phyloP scores from a whole-genome alignment of 2,329 filamentous ascomycete species.

The Verticillium albo-atrum region DNA sequence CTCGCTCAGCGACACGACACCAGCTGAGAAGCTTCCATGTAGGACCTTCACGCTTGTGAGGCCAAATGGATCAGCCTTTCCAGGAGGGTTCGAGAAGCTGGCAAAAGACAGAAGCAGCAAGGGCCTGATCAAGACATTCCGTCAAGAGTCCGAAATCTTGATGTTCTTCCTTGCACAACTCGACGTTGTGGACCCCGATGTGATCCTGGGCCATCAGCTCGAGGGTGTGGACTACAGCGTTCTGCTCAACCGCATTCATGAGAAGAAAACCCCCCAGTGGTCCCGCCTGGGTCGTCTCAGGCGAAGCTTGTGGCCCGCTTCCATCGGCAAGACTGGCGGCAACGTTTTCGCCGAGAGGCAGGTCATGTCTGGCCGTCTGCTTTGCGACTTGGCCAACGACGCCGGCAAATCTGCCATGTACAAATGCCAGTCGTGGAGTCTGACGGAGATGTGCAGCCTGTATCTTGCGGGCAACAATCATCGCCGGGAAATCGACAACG shows the following conservation, averaged over 20 bases:
- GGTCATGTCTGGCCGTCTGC: conserved; percentile 78
- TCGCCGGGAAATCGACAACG: conserved; percentile 83
- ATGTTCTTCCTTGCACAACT: conserved; percentile 87
- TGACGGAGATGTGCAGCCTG: conserved; percentile 95
- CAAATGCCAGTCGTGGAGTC: conserved; percentile 96
- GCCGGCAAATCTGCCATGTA: conserved; percentile 95
- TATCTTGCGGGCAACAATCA: conserved; percentile 71
- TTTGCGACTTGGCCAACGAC: conserved; percentile 94
- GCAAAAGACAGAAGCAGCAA: conserved; percentile 67
- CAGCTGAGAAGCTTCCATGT: conserved; percentile 82
- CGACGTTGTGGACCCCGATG: conserved; percentile 85
- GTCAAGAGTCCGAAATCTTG: conserved; percentile 78
- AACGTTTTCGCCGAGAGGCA: conserved; percentile 93
- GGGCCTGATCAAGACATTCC: conserved; percentile 75
- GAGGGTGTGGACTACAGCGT: conserved; percentile 96
- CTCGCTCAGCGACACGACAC: conserved; percentile 78
- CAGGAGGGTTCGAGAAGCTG: conserved; percentile 79
- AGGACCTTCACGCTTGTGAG: conserved; percentile 90
- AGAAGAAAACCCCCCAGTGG: conserved; percentile 92
- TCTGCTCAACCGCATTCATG: conserved; percentile 77
- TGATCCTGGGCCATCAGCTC: conserved; percentile 89
- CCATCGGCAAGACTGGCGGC: conserved; percentile 78
- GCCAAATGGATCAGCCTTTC: conserved; percentile 67
- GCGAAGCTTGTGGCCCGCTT: conserved; percentile 79
- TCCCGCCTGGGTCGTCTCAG: conserved; percentile 86